Base-by-base conservation (phyloP, 1,139 yeast genomes). In the Fermentozyma sake region DNA sequence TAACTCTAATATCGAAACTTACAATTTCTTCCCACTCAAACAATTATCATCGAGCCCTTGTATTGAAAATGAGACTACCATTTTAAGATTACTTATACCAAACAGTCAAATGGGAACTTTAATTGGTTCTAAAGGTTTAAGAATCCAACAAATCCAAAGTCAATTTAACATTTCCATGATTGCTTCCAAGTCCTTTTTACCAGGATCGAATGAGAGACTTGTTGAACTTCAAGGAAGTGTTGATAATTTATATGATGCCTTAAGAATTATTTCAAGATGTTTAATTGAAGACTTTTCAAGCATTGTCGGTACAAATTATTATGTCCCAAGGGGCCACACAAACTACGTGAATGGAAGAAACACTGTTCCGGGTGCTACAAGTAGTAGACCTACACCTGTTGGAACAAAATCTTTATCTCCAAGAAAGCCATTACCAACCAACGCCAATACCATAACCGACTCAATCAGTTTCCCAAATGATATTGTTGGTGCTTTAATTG, bases 71-170 rank as follows among this genome's bases (percentile, higher is more conserved):
- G 63, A 67, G 30, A 65, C 73, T 6, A 68, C 82, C 16, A 68
- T 77, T 22, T 58, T 86, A 44, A 71, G 96, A 47, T 62, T 87
- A 29, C 64, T 89, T 37, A 70, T 87, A 36, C 89, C 95, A 26
- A 87, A 87, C 58, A 71, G 80, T 36, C 95, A 86, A 56, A 80
- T 87, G 78, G 96, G 96, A 23, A 79, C 95, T 7, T 73, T 87
- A 31, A 87, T 87, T 52, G 96, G 96, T 27, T 76, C 84, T 33
- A 84, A 75, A 42, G 96, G 96, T 28, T 64, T 69, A 18, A 73
- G 91, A 53, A 87, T 87, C 50, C 89, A 85, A 60, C 72, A 79
- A 32, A 75, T 87, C 38, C 95, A 86, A 58, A 79, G 77, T 34
- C 62, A 61, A 24, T 79, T 66, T 51, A 66, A 72, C 35, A 85